Percentiles rank a stretch among this genome's conserved stretches.
Evolutionary conservation across 2,329 filamentous ascomycete genomes (phyloP).

Genomic region (Ceratocystis lukuohia): DNA sequence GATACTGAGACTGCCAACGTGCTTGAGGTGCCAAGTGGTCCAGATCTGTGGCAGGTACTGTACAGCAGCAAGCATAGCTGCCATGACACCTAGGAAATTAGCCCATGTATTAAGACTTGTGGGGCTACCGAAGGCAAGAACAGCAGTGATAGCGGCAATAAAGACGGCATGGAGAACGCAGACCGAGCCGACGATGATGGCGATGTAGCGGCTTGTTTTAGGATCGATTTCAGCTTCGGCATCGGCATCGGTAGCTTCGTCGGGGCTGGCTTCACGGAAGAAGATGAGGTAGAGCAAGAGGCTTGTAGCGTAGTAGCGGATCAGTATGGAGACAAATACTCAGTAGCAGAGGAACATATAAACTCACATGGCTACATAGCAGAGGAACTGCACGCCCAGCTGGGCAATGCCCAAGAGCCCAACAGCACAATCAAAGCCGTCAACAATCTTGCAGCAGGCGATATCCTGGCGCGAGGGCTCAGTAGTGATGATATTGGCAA

Average conservation of each 20-base stretch:
- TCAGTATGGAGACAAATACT: neutral
- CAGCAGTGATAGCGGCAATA: conserved; percentile 52
- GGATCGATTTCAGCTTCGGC: conserved; percentile 33
- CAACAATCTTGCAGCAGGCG: conserved; percentile 71
- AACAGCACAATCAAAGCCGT: conserved; percentile 68
- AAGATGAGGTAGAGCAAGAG: conserved; percentile 89
- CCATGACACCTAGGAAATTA: conserved; percentile 67
- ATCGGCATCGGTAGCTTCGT: conserved; percentile 34
- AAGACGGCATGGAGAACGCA: conserved; percentile 66
- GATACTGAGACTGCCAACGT: conserved; percentile 83
- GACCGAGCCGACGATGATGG: conserved; percentile 56
- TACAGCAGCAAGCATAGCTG: conserved; percentile 63
- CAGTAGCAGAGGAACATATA: neutral
- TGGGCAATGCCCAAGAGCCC: conserved; percentile 81
- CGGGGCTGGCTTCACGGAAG: conserved; percentile 52
- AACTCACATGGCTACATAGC: conserved; percentile 79
- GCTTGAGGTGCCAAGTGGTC: conserved; percentile 73
- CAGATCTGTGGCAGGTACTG: conserved; percentile 95
- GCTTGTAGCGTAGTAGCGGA: conserved; percentile 34
- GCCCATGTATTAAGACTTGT: conserved; percentile 63
- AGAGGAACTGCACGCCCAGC: conserved; percentile 81
- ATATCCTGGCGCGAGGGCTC: conserved; percentile 74
- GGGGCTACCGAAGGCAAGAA: conserved; percentile 52
- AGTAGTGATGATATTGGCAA: conserved; percentile 83
- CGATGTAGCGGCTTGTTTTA: conserved; percentile 61